Evolutionary conservation across 169 alveolate species (phyloP).

Genomic region (Besnoitia besnoiti): DNA sequence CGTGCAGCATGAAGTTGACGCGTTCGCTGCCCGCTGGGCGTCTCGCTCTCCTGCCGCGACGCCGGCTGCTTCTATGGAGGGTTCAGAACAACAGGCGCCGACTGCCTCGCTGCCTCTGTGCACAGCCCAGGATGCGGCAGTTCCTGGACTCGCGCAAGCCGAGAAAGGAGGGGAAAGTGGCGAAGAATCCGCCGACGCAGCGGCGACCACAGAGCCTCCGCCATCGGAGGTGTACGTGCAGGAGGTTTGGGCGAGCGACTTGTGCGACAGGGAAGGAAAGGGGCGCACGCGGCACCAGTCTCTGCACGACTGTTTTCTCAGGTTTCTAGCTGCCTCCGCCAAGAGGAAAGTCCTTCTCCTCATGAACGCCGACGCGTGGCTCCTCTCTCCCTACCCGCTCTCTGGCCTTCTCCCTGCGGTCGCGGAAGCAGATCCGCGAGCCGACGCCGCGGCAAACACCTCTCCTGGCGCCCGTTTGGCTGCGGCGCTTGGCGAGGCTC

Average conservation of each 20-base stretch:
- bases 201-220: not conserved
- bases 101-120: not conserved
- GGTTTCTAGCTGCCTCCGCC: not conserved
- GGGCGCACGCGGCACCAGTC: not conserved
- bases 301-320: not conserved
- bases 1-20: not conserved
- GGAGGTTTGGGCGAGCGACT: constrained; percentile 21
- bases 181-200: no score
- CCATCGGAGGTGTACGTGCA: constrained; percentile 17
- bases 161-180: not conserved
- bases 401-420: not conserved
- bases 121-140: not conserved
- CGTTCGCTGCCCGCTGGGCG: no score
- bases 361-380: constrained; percentile 40
- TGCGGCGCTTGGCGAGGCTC: not conserved
- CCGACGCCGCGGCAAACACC: not conserved
- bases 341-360: constrained; percentile 42
- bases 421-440: not conserved
- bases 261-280: not conserved
- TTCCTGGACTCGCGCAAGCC: no score
- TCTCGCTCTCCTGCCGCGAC: no score
- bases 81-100: not conserved
- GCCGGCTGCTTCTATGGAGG: no score
- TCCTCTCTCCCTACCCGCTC: not conserved
- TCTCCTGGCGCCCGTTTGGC: not conserved